These are phyloP conservation scores for Tripidium arundinaceum DNA, from an alignment of 202 grass and related monocot genomes.

Conservation along the genomic window DNA sequence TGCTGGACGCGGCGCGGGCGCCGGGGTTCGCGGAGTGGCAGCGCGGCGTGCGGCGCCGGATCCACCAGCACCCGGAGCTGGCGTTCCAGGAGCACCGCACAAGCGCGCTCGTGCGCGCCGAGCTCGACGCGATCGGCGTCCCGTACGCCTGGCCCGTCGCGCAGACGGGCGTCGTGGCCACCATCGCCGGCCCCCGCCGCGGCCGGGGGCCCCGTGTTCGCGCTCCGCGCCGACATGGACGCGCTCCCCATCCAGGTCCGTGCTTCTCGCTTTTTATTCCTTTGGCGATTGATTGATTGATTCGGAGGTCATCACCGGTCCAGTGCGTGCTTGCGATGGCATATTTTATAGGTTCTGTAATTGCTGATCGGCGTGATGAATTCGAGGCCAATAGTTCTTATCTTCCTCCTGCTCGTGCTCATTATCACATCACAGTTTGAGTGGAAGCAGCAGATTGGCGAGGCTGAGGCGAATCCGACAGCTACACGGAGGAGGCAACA, in stretches of 20 bases:
- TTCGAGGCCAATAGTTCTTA: slow-evolving; percentile 56
- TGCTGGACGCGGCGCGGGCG: slow-evolving; percentile 33
- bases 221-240: slow-evolving; percentile 88
- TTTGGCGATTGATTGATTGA: no score
- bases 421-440: slow-evolving; percentile 78
- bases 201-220: slow-evolving; percentile 45
- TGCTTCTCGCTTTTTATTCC: no score
- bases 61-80: slow-evolving; percentile 87
- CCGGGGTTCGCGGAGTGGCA: slow-evolving; percentile 52
- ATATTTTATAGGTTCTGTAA: slow-evolving; percentile 28
- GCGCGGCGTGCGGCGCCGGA: slow-evolving; percentile 34
- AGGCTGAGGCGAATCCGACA: slow-evolving; percentile 48
- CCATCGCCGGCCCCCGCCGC: slow-evolving; percentile 10
- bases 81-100: slow-evolving; percentile 72
- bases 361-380: slow-evolving; percentile 47
- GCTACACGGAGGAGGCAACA: slow-evolving; percentile 48
- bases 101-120: slow-evolving; percentile 49
- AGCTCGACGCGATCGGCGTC: slow-evolving; percentile 54
- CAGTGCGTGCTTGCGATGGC: neutral
- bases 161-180: slow-evolving; percentile 58
- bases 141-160: slow-evolving; percentile 56
- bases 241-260: slow-evolving; percentile 72
- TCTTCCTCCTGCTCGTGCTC: slow-evolving; percentile 75
- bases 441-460: slow-evolving; percentile 79
- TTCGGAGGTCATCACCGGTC: no score